Evolutionary conservation across 2,329 filamentous ascomycete genomes (phyloP).

Genomic region (Zymoseptoria ardabiliae): DNA sequence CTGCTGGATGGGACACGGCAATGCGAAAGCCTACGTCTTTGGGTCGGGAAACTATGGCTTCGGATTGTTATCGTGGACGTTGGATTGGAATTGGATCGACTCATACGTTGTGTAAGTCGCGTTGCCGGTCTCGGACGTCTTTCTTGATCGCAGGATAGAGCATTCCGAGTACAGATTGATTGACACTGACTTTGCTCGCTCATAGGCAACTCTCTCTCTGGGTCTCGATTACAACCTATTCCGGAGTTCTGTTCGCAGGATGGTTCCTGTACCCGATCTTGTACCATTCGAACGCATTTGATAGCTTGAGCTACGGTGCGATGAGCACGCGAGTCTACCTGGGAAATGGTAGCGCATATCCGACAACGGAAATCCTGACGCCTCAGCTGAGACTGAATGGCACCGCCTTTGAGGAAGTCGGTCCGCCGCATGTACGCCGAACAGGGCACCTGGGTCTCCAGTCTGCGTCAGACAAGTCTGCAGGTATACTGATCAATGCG

Average conservation of each 20-base stretch:
- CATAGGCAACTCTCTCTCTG: conserved; percentile 11
- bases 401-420: conserved; percentile 12
- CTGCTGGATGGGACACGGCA: conserved; percentile 28
- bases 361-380: conserved; percentile 73
- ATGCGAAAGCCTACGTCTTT: conserved; percentile 28
- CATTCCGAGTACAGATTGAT: no score
- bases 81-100: conserved; percentile 25
- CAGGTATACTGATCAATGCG: not conserved
- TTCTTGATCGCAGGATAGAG: not conserved
- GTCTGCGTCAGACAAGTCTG: no score
- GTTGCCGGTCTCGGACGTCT: no score
- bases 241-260: conserved; percentile 36
- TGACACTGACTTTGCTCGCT: not conserved
- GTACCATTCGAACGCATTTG: conserved; percentile 76
- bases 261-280: conserved; percentile 56
- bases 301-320: conserved; percentile 56
- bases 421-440: conserved; percentile 24
- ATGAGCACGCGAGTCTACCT: conserved; percentile 64
- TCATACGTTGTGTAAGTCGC: not conserved
- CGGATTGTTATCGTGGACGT: conserved; percentile 25
- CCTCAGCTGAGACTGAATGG: conserved; percentile 44
- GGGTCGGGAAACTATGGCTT: conserved; percentile 28
- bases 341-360: conserved; percentile 71
- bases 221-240: conserved; percentile 50
- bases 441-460: no score